Conservation (phyloP, 2,329 filamentous ascomycete genomes). For the Plenodomus lindquistii region DNA sequence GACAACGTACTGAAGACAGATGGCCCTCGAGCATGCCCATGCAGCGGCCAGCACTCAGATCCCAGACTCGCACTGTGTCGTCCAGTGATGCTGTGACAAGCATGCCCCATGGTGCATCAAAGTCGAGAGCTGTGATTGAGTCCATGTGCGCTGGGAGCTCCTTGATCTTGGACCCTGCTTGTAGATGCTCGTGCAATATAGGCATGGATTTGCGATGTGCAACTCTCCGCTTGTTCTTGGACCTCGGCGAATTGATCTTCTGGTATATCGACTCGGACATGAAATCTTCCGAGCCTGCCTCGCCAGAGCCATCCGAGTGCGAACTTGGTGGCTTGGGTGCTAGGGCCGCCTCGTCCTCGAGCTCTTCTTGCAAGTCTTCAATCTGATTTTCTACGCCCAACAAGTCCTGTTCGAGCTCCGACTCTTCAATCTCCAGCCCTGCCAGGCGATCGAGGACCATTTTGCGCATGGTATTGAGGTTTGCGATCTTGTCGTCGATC, state of each 20-base stretch:
- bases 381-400: slow-evolving; percentile 64
- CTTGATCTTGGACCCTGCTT: slow-evolving; percentile 83
- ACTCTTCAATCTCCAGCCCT: slow-evolving; percentile 85
- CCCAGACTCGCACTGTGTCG: slow-evolving; percentile 94
- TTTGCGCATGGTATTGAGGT: slow-evolving; percentile 87
- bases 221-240: slow-evolving; percentile 56
- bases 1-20: slow-evolving; percentile 85
- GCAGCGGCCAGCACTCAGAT: slow-evolving; percentile 89
- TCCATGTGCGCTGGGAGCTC: slow-evolving; percentile 89
- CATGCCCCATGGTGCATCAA: slow-evolving; percentile 95
- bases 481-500: slow-evolving; percentile 95
- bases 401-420: slow-evolving; percentile 83
- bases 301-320: slow-evolving; percentile 54
- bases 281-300: slow-evolving; percentile 65
- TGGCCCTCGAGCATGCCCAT: slow-evolving; percentile 92
- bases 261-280: slow-evolving; percentile 99
- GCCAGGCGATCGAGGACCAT: slow-evolving; percentile 89
- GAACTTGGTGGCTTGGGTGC: slow-evolving; percentile 47
- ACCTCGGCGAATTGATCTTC: slow-evolving; percentile 70
- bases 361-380: slow-evolving; percentile 65
- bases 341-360: slow-evolving; percentile 55
- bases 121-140: slow-evolving; percentile 86
- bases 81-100: slow-evolving; percentile 91
- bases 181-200: slow-evolving; percentile 92
- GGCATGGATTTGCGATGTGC: slow-evolving; percentile 83